Evolutionary conservation across 2,329 filamentous ascomycete species (phyloP), one percentile per base, ranked within the genome.

Genomic region (Sordariomycetes sp.): DNA sequence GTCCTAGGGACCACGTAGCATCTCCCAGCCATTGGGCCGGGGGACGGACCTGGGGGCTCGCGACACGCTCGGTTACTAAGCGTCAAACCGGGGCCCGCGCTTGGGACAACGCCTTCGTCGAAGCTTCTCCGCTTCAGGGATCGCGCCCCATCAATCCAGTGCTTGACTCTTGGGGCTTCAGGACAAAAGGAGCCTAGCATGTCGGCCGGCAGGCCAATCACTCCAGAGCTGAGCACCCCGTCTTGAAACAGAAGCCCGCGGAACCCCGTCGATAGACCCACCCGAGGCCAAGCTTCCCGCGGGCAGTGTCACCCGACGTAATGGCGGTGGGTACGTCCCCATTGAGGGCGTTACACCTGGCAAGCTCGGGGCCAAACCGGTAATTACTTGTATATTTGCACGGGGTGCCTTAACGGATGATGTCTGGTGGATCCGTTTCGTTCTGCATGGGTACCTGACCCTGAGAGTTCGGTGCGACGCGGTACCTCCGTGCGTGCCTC

Each of bases 231-330:
- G 54, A 53, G 52, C 28, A 42, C 35, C 36, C 52, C 56, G 53
- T 58, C n/a, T 51, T 62, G 61, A 62, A 62, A 62, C 60, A 62
- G 61, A 62, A 62, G 10, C 59, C 45, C 52, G 25, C 55, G 53
- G 60, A 61, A 61, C 51, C 56, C 42, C 52, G 17, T 57, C 50
- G 56, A 57, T 32, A 25, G 20, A 25, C 39, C 25, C 42, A 32
- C 20, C 53, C 24, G 55, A 20, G 24, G 50, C 22, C 45, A 50
- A 50, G 20, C 45, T 50, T 39, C 45, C 20, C 45, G 22, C 22
- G 10, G n/a, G 51, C 51, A 20, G 28, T 52, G 51, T 15, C 51
- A 52, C 24, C 17, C 24, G 22, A 52, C 51, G 15, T 52, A 20
- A 52, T 17, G 24, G n/a, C n/a, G 15, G 28, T 20, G 51, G 22